Base-by-base conservation (phyloP, 805 yeast genomes). In the Candida awuae region DNA sequence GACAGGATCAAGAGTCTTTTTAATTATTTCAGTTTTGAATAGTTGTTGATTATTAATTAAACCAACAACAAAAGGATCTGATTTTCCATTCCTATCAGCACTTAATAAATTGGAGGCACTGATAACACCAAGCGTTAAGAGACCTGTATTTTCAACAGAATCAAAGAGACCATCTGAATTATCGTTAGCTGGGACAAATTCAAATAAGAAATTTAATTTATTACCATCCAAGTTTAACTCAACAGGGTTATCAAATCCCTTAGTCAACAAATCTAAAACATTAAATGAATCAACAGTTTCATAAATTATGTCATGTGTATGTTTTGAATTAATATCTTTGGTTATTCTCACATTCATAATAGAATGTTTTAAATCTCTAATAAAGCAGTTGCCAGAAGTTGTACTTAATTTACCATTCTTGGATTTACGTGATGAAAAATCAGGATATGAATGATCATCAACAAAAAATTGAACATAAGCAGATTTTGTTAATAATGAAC, bases 11-110 rank as follows among this genome's bases (percentile, higher is more conserved):
- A 83, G 63, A 0, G 84, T 75, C 55, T 75, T 82, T 61, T 80
- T 80, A 43, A 76, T 65, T 39, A 71, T 71, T 41, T 71, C 76
- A 9, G 84, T 77, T 59, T 67, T 81, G 62, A 57, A 73, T 5
- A 76, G 58, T 47, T 71, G 67, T 30, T 64, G 52, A 7, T 75
- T 80, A 53, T 80, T 78, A 14, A 79, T 54, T 34, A 55, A 62
- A n/a, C 83, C 56, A 18, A 59, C 60, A 33, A 69, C 69, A 50
- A 66, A 74, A 39, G 94, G 94, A 63, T 84, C 94, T 4, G 90
- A 79, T 52, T 77, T 78, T 39, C 92, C 92, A 51, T 79, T 80
- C 38, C 73, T 62, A 56, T 84, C 92, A 34, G 75, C 81, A 7
- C 86, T 60, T 35, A 58, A 53, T 43, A 84, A 61, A 36, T 66